Evolutionary conservation across 148 eudicot genomes (phyloP).

Genomic region (Rhododendron williamsianum): DNA sequence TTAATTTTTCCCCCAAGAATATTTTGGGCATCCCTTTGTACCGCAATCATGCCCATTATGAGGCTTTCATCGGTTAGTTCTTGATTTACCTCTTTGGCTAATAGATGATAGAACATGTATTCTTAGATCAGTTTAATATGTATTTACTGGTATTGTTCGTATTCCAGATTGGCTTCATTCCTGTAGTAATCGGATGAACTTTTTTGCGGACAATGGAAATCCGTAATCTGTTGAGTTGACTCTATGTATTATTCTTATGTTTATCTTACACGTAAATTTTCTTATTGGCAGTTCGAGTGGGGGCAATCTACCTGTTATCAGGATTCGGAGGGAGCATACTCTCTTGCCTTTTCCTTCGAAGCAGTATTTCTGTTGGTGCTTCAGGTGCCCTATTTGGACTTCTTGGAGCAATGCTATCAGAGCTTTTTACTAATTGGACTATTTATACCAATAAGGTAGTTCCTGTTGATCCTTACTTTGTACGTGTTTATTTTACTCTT

Average conservation of each 20-base stretch:
- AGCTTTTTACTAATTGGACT: conserved; percentile 83
- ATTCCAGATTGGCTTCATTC: not conserved
- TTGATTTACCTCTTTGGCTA: not conserved
- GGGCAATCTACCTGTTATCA: conserved; percentile 58
- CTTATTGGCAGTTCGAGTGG: conserved; percentile 65
- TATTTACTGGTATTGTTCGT: not conserved
- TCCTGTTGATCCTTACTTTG: not conserved
- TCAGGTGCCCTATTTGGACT: conserved; percentile 95
- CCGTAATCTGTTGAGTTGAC: not conserved
- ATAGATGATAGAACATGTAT: not conserved
- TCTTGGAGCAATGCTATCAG: conserved; percentile 93
- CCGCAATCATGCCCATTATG: not conserved
- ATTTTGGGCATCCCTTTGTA: not conserved
- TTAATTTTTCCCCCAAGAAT: not conserved
- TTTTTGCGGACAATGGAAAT: not conserved
- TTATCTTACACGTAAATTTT: not conserved
- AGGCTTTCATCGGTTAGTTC: not conserved
- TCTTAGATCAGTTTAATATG: not conserved
- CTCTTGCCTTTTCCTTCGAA: conserved; percentile 61
- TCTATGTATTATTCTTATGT: not conserved
- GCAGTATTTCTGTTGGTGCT: conserved; percentile 77
- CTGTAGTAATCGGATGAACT: not conserved
- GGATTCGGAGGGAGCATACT: conserved; percentile 83
- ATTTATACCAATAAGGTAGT: conserved; percentile 82
- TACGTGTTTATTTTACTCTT: not conserved